Evolutionary conservation across 306 rosid species (phyloP), one percentile per base, ranked within the genome.

Genomic region (Hippophae rhamnoides): DNA sequence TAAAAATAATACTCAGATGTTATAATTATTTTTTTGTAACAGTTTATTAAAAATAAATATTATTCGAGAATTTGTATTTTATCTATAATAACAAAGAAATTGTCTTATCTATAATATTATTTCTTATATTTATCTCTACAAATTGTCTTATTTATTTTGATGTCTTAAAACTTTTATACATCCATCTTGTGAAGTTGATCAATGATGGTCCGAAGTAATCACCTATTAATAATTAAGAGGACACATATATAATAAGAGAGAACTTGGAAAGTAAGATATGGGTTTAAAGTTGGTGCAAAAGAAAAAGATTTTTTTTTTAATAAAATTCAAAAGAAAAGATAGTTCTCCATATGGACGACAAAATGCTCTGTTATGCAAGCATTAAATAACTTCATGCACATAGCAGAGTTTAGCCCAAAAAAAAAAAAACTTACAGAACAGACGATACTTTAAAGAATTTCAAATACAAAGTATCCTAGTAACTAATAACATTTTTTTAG

Each of bases 341-440:
- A 50, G 47, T 5, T 48, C 51, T 10, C 18, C 31, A 7, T 31
- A 61, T 49, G 48, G 8, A 18, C 18, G 67, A 59, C 67, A 54
- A 73, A 50, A 7, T 62, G 18, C 18, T 54, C 14, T 63, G 46
- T 45, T 31, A 43, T 27, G 47, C 48, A 63, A 47, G 47, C 44
- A 52, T 53, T 60, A 56, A 68, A 44, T 53, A 18, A 18, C 18
- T 6, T 23, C 55, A 42, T 11, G 45, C 43, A 56, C 40, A 54
- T 26, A 59, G 40, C 18, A 18, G 18, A 18, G 18, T 18, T 18
- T 18, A 18, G 18, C 18, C 18, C 18, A 9, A 45, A 64, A 41
- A 42, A 55, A n/a, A n/a, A n/a, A n/a, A n/a, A n/a, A n/a, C 10
- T 31, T 6, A 41, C 43, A 38, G n/a, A 52, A 41, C 14, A 7